Conservation (phyloP, 2,329 filamentous ascomycete genomes). For the Capronia coronata region DNA sequence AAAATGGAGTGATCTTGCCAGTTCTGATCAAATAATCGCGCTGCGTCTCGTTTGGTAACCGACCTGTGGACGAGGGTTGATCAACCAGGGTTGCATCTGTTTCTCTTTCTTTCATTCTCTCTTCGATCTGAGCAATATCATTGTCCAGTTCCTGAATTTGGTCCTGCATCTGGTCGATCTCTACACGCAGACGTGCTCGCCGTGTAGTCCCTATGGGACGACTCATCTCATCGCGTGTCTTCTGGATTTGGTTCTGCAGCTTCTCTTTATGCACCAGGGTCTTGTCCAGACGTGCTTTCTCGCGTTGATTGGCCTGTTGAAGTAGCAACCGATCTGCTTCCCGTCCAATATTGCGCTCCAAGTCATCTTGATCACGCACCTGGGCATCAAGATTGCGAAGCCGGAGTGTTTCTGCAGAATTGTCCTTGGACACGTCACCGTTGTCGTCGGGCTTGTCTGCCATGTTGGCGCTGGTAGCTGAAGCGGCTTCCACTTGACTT, state of each 20-base stretch:
- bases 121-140: slow-evolving; percentile 73
- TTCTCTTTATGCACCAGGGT: slow-evolving; percentile 49
- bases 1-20: slow-evolving; percentile 95
- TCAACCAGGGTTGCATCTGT: slow-evolving; percentile 42
- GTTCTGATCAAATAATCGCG: slow-evolving; percentile 89
- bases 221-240: slow-evolving; percentile 50
- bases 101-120: slow-evolving; percentile 70
- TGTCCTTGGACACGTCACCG: not conserved
- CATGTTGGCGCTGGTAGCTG: not conserved
- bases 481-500: not conserved
- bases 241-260: slow-evolving; percentile 59
- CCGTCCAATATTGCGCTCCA: slow-evolving; percentile 76
- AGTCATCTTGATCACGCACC: slow-evolving; percentile 77
- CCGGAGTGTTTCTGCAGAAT: slow-evolving; percentile 53
- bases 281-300: slow-evolving; percentile 57
- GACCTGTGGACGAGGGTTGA: slow-evolving; percentile 41
- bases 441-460: not conserved
- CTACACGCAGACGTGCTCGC: slow-evolving; percentile 30
- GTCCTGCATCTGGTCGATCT: slow-evolving; percentile 37
- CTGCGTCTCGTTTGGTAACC: slow-evolving; percentile 71
- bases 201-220: slow-evolving; percentile 50
- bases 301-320: slow-evolving; percentile 58
- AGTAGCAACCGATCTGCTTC: slow-evolving; percentile 56
- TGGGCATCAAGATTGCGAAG: slow-evolving; percentile 59
- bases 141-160: slow-evolving; percentile 62